Conservation (phyloP, 805 yeast species). For the Cyberlindnera misumaiensis region DNA sequence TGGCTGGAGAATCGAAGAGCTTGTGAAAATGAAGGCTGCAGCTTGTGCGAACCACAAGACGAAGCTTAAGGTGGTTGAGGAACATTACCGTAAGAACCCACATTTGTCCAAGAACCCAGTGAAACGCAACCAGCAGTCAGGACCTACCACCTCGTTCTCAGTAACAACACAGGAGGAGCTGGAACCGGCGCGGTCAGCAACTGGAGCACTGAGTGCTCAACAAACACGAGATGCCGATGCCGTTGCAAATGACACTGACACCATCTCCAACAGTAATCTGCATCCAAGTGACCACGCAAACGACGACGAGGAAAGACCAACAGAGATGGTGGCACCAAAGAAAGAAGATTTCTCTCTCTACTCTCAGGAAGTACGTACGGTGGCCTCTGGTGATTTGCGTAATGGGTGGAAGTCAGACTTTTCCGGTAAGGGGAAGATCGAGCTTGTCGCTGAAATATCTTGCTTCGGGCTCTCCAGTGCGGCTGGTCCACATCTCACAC, state of each 20-base stretch:
- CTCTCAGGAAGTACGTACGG: constrained; percentile 66
- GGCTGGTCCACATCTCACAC: constrained; percentile 36
- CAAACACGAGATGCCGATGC: constrained; percentile 1
- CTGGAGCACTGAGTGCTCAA: constrained; percentile 3
- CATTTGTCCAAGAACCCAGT: constrained; percentile 15
- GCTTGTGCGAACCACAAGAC: constrained; percentile 52
- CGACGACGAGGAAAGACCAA: constrained; percentile 18
- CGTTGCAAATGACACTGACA: constrained; percentile 5
- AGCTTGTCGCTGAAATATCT: constrained; percentile 65
- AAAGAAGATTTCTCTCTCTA: constrained; percentile 37
- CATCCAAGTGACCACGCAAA: constrained; percentile 29
- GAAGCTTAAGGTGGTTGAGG: constrained; percentile 42
- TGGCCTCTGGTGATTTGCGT: constrained; percentile 75
- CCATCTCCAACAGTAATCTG: constrained; percentile 7
- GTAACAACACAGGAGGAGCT: constrained; percentile 23
- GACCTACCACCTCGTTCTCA: constrained; percentile 31
- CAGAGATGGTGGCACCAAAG: constrained; percentile 23
- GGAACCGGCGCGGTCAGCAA: constrained; percentile 15
- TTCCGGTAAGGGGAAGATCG: constrained; percentile 69
- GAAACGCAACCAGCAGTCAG: constrained; percentile 33
- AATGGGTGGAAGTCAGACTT: constrained; percentile 96
- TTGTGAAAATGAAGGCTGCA: constrained; percentile 50
- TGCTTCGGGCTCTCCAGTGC: constrained; percentile 54
- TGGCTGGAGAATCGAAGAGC: constrained; percentile 85
- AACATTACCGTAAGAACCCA: constrained; percentile 29